phyloP scores from a whole-genome alignment of 164 flowering plant genomes.

The Piper longum region DNA sequence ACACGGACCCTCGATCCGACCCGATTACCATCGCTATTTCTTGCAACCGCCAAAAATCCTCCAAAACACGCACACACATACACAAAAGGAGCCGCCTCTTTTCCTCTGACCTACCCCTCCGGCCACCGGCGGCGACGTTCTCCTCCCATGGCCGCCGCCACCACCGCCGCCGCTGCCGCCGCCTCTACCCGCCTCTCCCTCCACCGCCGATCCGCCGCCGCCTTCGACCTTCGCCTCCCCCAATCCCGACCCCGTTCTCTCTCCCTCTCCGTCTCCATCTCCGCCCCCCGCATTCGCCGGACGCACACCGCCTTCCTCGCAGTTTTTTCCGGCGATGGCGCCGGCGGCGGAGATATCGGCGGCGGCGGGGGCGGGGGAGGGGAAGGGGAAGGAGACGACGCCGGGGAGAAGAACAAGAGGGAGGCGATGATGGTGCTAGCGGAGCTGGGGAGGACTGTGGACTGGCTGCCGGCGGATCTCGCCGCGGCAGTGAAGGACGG shows the following conservation, averaged over 20 bases:
- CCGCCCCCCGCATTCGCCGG: neutral
- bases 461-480: slow-evolving; percentile 60
- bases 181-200: neutral
- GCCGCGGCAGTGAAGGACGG: slow-evolving; percentile 62
- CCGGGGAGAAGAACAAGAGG: slow-evolving; percentile 28
- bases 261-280: neutral
- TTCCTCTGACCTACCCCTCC: too few relatives aligned
- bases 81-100: too few relatives aligned
- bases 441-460: slow-evolving; percentile 37
- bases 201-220: neutral
- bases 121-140: too few relatives aligned
- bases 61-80: too few relatives aligned
- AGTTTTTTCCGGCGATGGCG: slow-evolving; percentile 4
- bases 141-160: neutral
- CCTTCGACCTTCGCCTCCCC: too few relatives aligned
- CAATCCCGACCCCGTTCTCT: neutral
- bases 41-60: too few relatives aligned
- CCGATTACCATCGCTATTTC: too few relatives aligned
- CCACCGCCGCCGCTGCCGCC: neutral
- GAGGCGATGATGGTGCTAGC: slow-evolving; percentile 51
- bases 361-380: slow-evolving; percentile 20
- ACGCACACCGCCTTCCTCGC: neutral
- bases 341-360: slow-evolving; percentile 3
- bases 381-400: slow-evolving; percentile 25
- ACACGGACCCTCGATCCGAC: too few relatives aligned